These are phyloP conservation scores for Alternaria hordeiaustralica DNA, from an alignment of 2,329 filamentous ascomycete genomes.

Conservation along the genomic window DNA sequence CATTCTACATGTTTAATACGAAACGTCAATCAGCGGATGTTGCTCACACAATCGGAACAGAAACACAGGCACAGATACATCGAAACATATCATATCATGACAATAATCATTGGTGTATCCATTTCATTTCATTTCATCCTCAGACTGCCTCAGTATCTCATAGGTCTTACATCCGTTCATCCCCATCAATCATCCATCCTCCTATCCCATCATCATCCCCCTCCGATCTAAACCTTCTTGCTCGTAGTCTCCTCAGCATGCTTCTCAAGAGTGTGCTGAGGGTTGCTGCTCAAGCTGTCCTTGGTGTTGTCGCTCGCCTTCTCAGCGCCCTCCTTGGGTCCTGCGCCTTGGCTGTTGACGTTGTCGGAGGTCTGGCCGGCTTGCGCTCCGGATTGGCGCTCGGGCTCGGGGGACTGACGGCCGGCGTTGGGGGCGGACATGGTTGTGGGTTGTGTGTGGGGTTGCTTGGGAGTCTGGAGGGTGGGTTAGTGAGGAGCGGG, in stretches of 20 bases:
- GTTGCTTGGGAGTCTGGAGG: background rate
- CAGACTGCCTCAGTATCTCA: background rate
- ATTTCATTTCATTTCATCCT: background rate
- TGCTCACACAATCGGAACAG: background rate
- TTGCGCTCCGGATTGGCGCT: conserved; percentile 71
- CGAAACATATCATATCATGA: background rate
- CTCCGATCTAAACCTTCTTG: conserved; percentile 56
- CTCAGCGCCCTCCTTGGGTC: conserved; percentile 54
- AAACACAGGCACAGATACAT: accelerated
- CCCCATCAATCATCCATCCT: too few species aligned
- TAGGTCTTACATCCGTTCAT: too few species aligned
- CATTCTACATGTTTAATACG: background rate
- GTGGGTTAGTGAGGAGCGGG: background rate
- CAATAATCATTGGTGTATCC: background rate
- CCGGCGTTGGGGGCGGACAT: conserved; percentile 73
- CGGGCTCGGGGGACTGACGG: conserved; percentile 79
- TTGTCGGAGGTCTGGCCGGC: conserved; percentile 64
- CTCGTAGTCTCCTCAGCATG: conserved; percentile 66
- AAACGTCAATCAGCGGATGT: background rate
- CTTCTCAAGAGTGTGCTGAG: conserved; percentile 68
- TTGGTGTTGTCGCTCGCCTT: conserved; percentile 58
- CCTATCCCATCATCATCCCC: too few species aligned
- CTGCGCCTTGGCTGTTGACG: conserved; percentile 60
- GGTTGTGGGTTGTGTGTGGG: background rate
- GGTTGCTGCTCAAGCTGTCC: conserved; percentile 63